A percentile compares a stretch with the other conserved stretches of the same genome.
Conservation (phyloP, 768 basidiomycete species). For the Daedaleopsis sinensis region DNA sequence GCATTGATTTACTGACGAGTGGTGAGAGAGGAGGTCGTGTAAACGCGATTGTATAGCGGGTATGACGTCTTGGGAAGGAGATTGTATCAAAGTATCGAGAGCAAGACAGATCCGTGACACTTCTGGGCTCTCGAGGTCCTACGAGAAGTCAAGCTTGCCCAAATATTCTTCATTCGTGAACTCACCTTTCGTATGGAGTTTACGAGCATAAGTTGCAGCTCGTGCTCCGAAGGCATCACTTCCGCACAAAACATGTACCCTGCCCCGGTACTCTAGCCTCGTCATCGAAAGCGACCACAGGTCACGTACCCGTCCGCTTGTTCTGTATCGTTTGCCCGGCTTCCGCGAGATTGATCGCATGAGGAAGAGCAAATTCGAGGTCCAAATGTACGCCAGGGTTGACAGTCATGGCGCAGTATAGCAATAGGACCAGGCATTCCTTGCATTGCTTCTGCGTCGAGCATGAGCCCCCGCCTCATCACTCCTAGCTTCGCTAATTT, state of each 20-base stretch:
- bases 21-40: slow-evolving; percentile 66
- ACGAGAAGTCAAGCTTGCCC: neutral
- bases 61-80: slow-evolving; percentile 65
- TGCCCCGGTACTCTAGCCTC: slow-evolving; percentile 30
- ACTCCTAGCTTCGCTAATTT: neutral
- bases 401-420: slow-evolving; percentile 66
- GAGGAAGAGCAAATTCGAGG: slow-evolving; percentile 72
- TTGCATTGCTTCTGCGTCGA: slow-evolving; percentile 58
- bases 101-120: slow-evolving; percentile 68
- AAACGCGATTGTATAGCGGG: slow-evolving; percentile 76
- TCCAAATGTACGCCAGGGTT: slow-evolving; percentile 47
- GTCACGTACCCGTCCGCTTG: slow-evolving; percentile 63
- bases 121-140: slow-evolving; percentile 73
- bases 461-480: neutral
- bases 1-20: slow-evolving; percentile 62
- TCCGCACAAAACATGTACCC: slow-evolving; percentile 81
- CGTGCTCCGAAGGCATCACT: slow-evolving; percentile 68
- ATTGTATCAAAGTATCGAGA: slow-evolving; percentile 65
- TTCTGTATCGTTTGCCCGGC: slow-evolving; percentile 60
- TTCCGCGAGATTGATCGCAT: slow-evolving; percentile 79
- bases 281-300: neutral
- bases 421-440: slow-evolving; percentile 66
- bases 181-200: slow-evolving; percentile 83
- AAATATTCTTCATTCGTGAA: neutral
- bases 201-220: slow-evolving; percentile 80